A percentile compares a stretch with the other conserved stretches of the same genome.
phyloP scores from a whole-genome alignment of 2,329 filamentous ascomycete genomes.

The Cyclaneusma minus region DNA sequence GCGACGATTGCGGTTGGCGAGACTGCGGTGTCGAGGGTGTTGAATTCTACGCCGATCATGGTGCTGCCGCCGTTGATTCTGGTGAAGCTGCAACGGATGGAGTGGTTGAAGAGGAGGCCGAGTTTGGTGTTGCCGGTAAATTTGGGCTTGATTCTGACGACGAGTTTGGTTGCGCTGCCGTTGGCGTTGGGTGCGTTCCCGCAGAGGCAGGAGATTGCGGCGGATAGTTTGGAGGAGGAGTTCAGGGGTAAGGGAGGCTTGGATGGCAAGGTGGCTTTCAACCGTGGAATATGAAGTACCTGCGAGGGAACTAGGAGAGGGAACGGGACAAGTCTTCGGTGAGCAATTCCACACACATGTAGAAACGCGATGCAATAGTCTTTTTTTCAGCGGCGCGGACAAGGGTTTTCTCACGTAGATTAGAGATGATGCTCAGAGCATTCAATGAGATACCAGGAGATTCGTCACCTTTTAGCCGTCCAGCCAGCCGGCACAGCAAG shows the following conservation, averaged over 20 bases:
- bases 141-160: conserved; percentile 70
- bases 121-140: conserved; percentile 70
- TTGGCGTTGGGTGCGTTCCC: conserved; percentile 86
- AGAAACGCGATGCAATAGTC: too few relatives aligned
- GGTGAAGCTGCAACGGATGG: conserved; percentile 66
- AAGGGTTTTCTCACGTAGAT: too few relatives aligned
- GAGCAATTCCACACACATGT: too few relatives aligned
- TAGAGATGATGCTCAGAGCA: too few relatives aligned
- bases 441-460: too few relatives aligned
- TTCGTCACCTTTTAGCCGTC: too few relatives aligned
- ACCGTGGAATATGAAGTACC: conserved; percentile 72
- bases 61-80: conserved; percentile 79
- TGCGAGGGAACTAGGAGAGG: too few relatives aligned
- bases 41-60: conserved; percentile 96
- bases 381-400: too few relatives aligned
- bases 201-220: conserved; percentile 70
- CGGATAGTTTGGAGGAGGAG: conserved; percentile 64
- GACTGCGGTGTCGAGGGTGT: conserved; percentile 77
- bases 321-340: too few relatives aligned
- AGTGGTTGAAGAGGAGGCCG: conserved; percentile 68
- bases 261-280: conserved; percentile 82
- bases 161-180: conserved; percentile 77
- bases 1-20: conserved; percentile 82
- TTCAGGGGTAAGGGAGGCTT: conserved; percentile 72
- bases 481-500: too few relatives aligned